These are phyloP conservation scores for Ascochyta koolunga DNA, from an alignment of 2,329 filamentous ascomycete genomes.

Conservation along the genomic window DNA sequence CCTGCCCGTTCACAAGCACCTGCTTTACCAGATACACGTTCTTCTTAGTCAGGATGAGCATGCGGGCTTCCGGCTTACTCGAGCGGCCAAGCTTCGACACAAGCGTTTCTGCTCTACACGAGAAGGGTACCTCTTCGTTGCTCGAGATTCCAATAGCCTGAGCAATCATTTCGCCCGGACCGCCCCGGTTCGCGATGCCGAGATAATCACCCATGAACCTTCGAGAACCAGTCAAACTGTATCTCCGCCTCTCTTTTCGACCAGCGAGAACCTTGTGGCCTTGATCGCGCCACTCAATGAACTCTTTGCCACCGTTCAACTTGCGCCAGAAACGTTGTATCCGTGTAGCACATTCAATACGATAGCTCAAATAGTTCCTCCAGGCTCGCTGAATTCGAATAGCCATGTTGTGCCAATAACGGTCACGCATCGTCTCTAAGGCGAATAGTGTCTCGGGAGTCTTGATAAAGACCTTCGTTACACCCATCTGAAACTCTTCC, in stretches of 20 bases:
- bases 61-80: constrained; percentile 88
- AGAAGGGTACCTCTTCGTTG: constrained; percentile 83
- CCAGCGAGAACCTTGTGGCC: constrained; percentile 82
- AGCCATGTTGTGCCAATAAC: constrained; percentile 99
- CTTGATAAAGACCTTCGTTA: constrained; percentile 97
- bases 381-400: constrained; percentile 96
- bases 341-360: constrained; percentile 87
- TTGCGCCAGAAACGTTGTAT: constrained; percentile 97
- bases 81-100: constrained; percentile 96
- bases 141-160: constrained; percentile 72
- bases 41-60: constrained; percentile 80
- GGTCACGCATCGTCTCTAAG: constrained; percentile 94
- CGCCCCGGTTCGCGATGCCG: constrained; percentile 79
- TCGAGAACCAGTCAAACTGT: constrained; percentile 88
- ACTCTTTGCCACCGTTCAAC: constrained; percentile 88
- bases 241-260: constrained; percentile 88
- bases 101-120: constrained; percentile 85
- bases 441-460: constrained; percentile 96
- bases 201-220: constrained; percentile 96
- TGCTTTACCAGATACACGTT: constrained; percentile 92
- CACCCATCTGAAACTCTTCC: constrained; percentile 97
- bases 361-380: constrained; percentile 93
- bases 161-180: constrained; percentile 81
- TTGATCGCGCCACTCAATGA: constrained; percentile 83
- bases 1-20: constrained; percentile 78